Base-by-base conservation (phyloP, 169 alveolate species). In the Plasmodium chabaudi region DNA sequence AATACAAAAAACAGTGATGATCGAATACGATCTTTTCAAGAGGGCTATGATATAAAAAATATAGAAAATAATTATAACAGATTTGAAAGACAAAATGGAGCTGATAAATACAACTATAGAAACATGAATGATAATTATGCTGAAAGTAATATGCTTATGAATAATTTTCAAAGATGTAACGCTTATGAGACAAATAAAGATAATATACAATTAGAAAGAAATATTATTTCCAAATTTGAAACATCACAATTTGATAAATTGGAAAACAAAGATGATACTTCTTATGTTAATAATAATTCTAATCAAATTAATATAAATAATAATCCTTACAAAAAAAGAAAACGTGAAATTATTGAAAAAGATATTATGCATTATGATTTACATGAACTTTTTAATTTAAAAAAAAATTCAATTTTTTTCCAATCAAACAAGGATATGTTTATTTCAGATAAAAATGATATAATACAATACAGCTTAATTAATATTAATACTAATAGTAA, bases 311-410 rank as follows among this genome's bases (percentile, higher is more conserved):
- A 23, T 34, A 21, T 63, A n/a, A 47, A 23, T 21, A 23, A 2
- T 49, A 77, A 63, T 59, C 6, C 65, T 9, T 19, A n/a, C 65
- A 77, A 55, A 56, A 77, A 77, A 27, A 25, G 88, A 63, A 79
- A 79, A 79, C 15, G 65, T 12, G 79, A 67, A 70, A 19, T 15
- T 21, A n/a, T 65, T 1, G 79, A 79, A 7, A 79, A 56, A 34
- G 72, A 79, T 57, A 79, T 79, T 70, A 67, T 71, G 1, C 61
- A 79, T 17, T 79, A 65, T 79, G 89, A 79, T 55, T 19, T 79
- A 47, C 67, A 79, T 59, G 82, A 64, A 42, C 65, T 79, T 27
- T 61, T 79, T 27, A 49, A 79, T 67, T 65, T 79, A 53, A 79
- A 79, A 56, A 65, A 49, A 23, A 70, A 79, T 71, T 79, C 65